phyloP scores from a whole-genome alignment of 2,329 filamentous ascomycete genomes.

The Chalaropsis thielavioides region DNA sequence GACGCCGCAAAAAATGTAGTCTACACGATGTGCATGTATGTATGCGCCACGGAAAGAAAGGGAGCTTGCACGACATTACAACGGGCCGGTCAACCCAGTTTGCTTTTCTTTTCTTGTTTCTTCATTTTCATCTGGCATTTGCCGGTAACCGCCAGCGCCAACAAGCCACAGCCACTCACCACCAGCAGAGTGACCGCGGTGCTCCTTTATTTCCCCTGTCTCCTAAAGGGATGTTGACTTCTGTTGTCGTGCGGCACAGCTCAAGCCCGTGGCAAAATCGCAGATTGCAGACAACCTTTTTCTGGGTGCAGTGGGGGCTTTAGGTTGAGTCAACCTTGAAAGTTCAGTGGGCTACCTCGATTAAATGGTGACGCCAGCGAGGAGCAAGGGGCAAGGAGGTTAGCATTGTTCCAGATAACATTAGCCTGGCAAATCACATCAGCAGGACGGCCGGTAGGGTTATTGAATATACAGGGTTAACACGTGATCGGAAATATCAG shows the following conservation, averaged over 20 bases:
- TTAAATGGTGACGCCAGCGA: too few relatives aligned
- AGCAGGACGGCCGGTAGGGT: not conserved
- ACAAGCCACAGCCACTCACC: not conserved
- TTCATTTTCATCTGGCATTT: not conserved
- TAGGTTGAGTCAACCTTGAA: not conserved
- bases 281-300: not conserved
- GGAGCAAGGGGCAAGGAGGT: too few relatives aligned
- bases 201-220: not conserved
- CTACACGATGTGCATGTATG: not conserved
- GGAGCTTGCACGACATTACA: not conserved
- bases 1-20: not conserved
- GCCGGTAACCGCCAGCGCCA: not conserved
- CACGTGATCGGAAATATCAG: not conserved
- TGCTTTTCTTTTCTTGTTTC: not conserved
- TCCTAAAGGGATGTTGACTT: not conserved
- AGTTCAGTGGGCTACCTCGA: too few relatives aligned
- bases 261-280: not conserved
- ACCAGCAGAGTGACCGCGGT: not conserved
- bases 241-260: not conserved
- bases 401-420: too few relatives aligned
- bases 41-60: not conserved
- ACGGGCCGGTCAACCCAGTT: not conserved
- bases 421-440: too few relatives aligned
- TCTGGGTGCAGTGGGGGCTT: not conserved
- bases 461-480: not conserved